phyloP scores from a whole-genome alignment of 768 basidiomycete genomes.

The Lanmaoa pseudosensibilis region DNA sequence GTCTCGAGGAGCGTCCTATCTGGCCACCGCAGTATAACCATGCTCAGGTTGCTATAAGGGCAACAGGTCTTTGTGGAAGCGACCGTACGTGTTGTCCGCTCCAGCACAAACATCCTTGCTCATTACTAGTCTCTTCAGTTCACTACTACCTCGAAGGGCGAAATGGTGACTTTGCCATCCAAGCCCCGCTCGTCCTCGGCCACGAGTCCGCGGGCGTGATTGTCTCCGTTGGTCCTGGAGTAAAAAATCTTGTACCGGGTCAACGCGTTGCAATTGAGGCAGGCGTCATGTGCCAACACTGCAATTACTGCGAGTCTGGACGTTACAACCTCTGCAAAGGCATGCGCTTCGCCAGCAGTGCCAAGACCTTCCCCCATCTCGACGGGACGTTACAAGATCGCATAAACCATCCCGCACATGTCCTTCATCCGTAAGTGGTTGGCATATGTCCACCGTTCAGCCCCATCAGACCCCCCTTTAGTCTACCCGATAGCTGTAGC shows the following conservation, averaged over 20 bases:
- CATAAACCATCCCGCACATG: slow-evolving; percentile 87
- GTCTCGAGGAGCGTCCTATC: slow-evolving; percentile 68
- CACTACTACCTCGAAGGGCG: slow-evolving; percentile 90
- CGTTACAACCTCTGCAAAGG: slow-evolving; percentile 92
- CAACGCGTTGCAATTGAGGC: slow-evolving; percentile 94
- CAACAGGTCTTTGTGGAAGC: slow-evolving; percentile 91
- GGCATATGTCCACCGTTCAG: neutral
- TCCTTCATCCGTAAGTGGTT: slow-evolving; percentile 79
- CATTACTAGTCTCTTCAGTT: slow-evolving; percentile 44
- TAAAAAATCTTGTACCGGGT: slow-evolving; percentile 62
- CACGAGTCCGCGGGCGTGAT: slow-evolving; percentile 92
- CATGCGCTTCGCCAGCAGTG: slow-evolving; percentile 88
- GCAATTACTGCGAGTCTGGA: slow-evolving; percentile 66
- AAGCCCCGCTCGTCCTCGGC: slow-evolving; percentile 84
- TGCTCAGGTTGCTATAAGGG: slow-evolving; percentile 74
- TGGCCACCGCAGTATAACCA: slow-evolving; percentile 72
- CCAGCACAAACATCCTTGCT: slow-evolving; percentile 1
- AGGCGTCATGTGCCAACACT: slow-evolving; percentile 82
- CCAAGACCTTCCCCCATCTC: slow-evolving; percentile 88
- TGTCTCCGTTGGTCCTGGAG: slow-evolving; percentile 77
- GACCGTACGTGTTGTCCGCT: slow-evolving; percentile 53
- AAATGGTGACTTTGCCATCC: slow-evolving; percentile 90
- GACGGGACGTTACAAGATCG: slow-evolving; percentile 87
- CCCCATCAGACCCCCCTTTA: slow-evolving; percentile 31
- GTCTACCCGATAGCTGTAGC: slow-evolving; percentile 72